A percentile compares a stretch with the other conserved stretches of the same genome.
These are phyloP conservation scores for Termitomyces sp. DNA, from an alignment of 768 basidiomycete species.

Conservation along the genomic window DNA sequence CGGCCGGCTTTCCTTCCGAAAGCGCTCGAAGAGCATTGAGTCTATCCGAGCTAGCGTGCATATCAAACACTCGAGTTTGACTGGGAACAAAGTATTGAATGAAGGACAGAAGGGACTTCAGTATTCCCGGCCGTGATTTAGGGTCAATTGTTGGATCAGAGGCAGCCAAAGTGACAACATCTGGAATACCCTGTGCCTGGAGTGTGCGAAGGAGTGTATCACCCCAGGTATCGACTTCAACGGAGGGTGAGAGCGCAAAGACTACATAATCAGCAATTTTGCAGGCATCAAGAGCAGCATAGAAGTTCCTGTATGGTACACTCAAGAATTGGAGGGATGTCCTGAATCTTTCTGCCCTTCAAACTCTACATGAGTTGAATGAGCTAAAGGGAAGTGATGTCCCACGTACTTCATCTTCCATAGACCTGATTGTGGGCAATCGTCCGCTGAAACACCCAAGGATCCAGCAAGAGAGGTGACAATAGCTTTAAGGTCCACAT, in stretches of 20 bases:
- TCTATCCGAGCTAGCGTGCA: slow-evolving; percentile 59
- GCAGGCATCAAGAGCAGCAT: slow-evolving; percentile 78
- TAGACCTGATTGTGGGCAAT: slow-evolving; percentile 48
- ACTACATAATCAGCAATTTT: slow-evolving; percentile 90
- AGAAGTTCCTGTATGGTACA: slow-evolving; percentile 67
- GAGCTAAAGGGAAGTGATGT: not conserved
- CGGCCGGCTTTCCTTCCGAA: slow-evolving; percentile 80
- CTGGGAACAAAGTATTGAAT: slow-evolving; percentile 91
- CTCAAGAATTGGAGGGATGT: slow-evolving; percentile 87
- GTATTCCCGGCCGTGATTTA: slow-evolving; percentile 63
- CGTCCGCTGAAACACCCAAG: slow-evolving; percentile 51
- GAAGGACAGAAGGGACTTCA: slow-evolving; percentile 92
- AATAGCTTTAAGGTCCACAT: slow-evolving; percentile 50
- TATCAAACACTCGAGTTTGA: slow-evolving; percentile 73
- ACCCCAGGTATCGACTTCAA: slow-evolving; percentile 84
- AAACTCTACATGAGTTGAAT: slow-evolving; percentile 1
- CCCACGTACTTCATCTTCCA: slow-evolving; percentile 62
- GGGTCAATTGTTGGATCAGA: slow-evolving; percentile 48
- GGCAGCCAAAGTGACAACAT: slow-evolving; percentile 72
- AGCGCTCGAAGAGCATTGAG: slow-evolving; percentile 72
- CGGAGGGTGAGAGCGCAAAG: slow-evolving; percentile 72
- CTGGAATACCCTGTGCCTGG: slow-evolving; percentile 88
- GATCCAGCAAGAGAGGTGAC: slow-evolving; percentile 57
- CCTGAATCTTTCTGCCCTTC: slow-evolving; percentile 85
- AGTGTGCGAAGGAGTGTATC: slow-evolving; percentile 85